phyloP scores from a whole-genome alignment of 1,284 basidiomycete species.

The Melanopsichium pennsylvanicum region DNA sequence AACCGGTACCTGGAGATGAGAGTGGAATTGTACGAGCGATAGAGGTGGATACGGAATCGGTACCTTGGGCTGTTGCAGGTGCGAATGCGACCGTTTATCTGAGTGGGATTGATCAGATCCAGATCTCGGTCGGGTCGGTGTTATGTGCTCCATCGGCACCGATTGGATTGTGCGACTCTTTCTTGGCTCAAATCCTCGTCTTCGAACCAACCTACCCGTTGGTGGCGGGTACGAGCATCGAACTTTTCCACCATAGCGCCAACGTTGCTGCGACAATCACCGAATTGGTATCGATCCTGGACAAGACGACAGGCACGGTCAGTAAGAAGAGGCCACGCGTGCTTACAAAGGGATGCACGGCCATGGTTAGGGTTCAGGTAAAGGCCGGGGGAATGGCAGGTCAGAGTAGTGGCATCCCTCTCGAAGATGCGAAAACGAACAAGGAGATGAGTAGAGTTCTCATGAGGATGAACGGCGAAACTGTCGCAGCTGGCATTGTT shows the following conservation, averaged over 20 bases:
- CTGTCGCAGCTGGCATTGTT: slow-evolving; percentile 83
- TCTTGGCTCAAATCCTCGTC: slow-evolving; percentile 87
- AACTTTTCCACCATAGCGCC: slow-evolving; percentile 87
- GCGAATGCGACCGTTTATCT: slow-evolving; percentile 86
- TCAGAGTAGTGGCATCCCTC: slow-evolving; percentile 46
- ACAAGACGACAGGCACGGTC: slow-evolving; percentile 78
- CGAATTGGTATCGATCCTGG: slow-evolving; percentile 79
- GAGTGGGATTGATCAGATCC: slow-evolving; percentile 82
- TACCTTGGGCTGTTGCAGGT: slow-evolving; percentile 89
- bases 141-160: slow-evolving; percentile 76
- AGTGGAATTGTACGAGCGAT: slow-evolving; percentile 81
- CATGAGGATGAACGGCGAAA: slow-evolving; percentile 87
- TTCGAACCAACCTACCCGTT: slow-evolving; percentile 93
- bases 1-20: slow-evolving; percentile 91
- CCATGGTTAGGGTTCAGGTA: slow-evolving; percentile 77
- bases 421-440: slow-evolving; percentile 83
- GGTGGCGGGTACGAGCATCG: slow-evolving; percentile 82
- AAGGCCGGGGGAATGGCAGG: slow-evolving; percentile 44
- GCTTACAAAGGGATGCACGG: slow-evolving; percentile 80
- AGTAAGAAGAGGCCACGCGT: slow-evolving; percentile 81
- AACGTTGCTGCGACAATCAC: slow-evolving; percentile 88
- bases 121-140: slow-evolving; percentile 84
- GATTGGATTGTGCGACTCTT: slow-evolving; percentile 78
- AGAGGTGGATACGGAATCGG: slow-evolving; percentile 79
- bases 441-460: slow-evolving; percentile 96